These are phyloP conservation scores for Candida tallmaniae DNA, from an alignment of 805 yeast genomes.

Conservation along the genomic window DNA sequence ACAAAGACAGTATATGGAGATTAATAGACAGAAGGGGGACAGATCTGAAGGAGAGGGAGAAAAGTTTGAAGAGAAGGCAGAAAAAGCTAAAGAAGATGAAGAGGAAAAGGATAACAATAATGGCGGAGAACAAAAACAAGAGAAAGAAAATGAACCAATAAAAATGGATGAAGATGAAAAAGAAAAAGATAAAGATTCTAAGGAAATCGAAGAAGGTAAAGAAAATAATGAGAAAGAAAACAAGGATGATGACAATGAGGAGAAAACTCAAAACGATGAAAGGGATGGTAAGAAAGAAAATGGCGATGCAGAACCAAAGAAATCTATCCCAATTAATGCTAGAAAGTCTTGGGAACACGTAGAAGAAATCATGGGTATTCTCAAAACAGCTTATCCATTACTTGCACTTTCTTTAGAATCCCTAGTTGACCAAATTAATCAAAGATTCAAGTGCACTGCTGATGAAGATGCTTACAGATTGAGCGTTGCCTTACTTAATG, in stretches of 20 bases:
- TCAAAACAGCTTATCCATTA: slow-evolving; percentile 94
- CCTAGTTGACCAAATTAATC: slow-evolving; percentile 90
- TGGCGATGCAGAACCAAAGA: slow-evolving; percentile 2
- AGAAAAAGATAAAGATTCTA: slow-evolving; percentile 3
- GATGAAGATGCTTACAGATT: slow-evolving; percentile 96
- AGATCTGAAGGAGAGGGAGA: slow-evolving; percentile 1
- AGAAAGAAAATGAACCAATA: slow-evolving; percentile 4
- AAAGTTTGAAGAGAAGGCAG: slow-evolving; percentile 1
- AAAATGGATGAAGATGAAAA: slow-evolving; percentile 3
- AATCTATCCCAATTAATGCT: slow-evolving; percentile 8
- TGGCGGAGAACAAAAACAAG: slow-evolving; percentile 3
- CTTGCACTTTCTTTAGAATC: slow-evolving; percentile 91
- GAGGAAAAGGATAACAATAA: slow-evolving; percentile 7
- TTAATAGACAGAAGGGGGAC: slow-evolving; percentile 18
- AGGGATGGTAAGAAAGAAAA: slow-evolving; percentile 8
- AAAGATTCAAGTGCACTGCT: slow-evolving; percentile 86
- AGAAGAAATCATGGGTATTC: slow-evolving; percentile 85
- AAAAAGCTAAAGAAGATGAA: slow-evolving; percentile 2
- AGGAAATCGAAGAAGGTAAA: slow-evolving; percentile 4
- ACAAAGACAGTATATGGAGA: slow-evolving; percentile 63
- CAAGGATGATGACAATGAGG: slow-evolving; percentile 5
- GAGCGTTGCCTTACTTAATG: slow-evolving; percentile 87
- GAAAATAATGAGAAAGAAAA: slow-evolving; percentile 2
- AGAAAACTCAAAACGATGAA: background rate
- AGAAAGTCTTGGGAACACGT: slow-evolving; percentile 93